phyloP scores from a whole-genome alignment of 1,284 basidiomycete genomes.

The Tetrapyrgos nigripes region DNA sequence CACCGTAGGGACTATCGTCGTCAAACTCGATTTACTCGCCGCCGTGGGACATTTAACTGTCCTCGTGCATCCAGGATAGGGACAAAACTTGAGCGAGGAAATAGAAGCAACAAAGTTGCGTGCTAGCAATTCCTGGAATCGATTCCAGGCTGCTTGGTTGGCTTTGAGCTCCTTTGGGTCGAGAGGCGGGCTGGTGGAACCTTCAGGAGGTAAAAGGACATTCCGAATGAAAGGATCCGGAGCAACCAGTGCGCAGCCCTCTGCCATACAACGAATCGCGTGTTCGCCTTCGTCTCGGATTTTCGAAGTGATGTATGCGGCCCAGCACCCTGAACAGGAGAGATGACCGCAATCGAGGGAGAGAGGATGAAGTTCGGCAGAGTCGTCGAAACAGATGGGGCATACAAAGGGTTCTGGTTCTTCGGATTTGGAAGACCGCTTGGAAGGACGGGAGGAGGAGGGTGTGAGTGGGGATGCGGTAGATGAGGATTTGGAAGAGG shows the following conservation, averaged over 20 bases:
- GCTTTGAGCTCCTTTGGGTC: slow-evolving; percentile 37
- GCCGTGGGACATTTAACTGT: slow-evolving; percentile 88
- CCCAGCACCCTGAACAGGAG: slow-evolving; percentile 91
- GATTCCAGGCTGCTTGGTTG: slow-evolving; percentile 55
- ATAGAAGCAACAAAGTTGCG: slow-evolving; percentile 92
- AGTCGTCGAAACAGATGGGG: slow-evolving; percentile 90
- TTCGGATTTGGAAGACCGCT: too few species aligned
- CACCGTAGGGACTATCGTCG: slow-evolving; percentile 89
- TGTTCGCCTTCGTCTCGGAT: slow-evolving; percentile 92
- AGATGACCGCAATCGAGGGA: slow-evolving; percentile 81
- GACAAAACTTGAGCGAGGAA: slow-evolving; percentile 90
- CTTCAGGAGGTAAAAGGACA: slow-evolving; percentile 34
- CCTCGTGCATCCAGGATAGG: slow-evolving; percentile 84
- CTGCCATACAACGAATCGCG: slow-evolving; percentile 92
- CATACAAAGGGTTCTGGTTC: slow-evolving; percentile 72
- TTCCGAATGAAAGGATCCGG: slow-evolving; percentile 66
- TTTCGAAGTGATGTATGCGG: slow-evolving; percentile 85
- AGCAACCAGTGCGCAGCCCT: slow-evolving; percentile 83
- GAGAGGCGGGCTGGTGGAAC: not conserved
- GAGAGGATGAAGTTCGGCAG: slow-evolving; percentile 61
- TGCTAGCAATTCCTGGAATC: slow-evolving; percentile 88
- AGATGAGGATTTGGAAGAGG: too few species aligned
- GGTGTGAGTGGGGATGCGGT: too few species aligned
- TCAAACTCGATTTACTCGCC: slow-evolving; percentile 75
- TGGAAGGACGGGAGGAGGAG: slow-evolving; percentile 34